Conservation (phyloP, 768 basidiomycete genomes). For the Pholiota conissans region DNA sequence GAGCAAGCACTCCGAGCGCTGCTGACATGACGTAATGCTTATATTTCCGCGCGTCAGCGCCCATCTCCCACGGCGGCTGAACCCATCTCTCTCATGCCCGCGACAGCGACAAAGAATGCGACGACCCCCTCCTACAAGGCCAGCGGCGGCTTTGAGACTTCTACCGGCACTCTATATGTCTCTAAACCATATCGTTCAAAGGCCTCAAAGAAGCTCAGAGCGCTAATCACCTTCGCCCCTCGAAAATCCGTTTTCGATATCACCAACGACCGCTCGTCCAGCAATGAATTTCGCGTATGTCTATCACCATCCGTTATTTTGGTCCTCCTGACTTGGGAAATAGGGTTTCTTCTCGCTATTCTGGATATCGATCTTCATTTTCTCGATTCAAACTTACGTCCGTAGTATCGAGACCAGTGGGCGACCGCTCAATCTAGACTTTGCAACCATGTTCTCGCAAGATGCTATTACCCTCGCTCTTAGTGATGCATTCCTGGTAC, state of each 20-base stretch:
- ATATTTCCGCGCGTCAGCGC: background rate
- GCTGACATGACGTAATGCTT: background rate
- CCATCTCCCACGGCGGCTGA: background rate
- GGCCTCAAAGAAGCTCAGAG: constrained; percentile 74
- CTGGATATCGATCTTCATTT: constrained; percentile 87
- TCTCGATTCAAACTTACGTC: constrained; percentile 76
- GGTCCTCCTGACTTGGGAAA: constrained; percentile 1
- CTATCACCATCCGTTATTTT: background rate
- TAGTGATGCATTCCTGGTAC: constrained; percentile 80
- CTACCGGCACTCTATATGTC: constrained; percentile 69
- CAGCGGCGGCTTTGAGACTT: constrained; percentile 49
- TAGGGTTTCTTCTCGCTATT: constrained; percentile 95
- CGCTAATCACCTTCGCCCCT: constrained; percentile 84
- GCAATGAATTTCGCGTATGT: constrained; percentile 84
- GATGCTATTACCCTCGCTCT: constrained; percentile 83
- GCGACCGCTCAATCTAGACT: constrained; percentile 72
- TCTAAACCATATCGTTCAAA: constrained; percentile 76
- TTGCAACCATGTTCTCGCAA: constrained; percentile 85
- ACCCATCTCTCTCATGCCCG: constrained; percentile 1
- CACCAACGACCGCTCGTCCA: constrained; percentile 65
- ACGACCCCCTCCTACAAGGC: constrained; percentile 23
- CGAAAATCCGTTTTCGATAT: constrained; percentile 86
- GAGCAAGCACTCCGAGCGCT: background rate
- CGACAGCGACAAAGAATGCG: background rate
- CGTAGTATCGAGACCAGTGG: constrained; percentile 78